Evolutionary conservation across 2,329 filamentous ascomycete species (phyloP).

Genomic region (Fusarium sp.): DNA sequence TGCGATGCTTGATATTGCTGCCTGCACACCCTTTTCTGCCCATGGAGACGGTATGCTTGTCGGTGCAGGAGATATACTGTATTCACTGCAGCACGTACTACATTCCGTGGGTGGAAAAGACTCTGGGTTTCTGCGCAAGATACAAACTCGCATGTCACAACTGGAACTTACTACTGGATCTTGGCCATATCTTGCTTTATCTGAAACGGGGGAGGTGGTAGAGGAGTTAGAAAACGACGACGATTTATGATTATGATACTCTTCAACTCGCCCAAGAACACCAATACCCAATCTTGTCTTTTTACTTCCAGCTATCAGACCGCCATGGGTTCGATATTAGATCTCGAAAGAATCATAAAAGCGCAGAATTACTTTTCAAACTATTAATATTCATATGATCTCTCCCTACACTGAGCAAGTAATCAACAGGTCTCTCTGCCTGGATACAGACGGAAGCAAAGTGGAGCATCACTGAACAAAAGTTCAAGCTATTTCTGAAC

Average conservation of each 20-base stretch:
- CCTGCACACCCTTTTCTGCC: constrained; percentile 29
- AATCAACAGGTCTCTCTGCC: not conserved
- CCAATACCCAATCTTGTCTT: not conserved
- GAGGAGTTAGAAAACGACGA: constrained; percentile 11
- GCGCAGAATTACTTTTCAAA: too few relatives aligned
- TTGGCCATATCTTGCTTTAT: constrained; percentile 26
- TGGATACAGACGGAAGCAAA: not conserved
- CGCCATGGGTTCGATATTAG: fast-evolving
- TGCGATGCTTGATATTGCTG: constrained; percentile 41
- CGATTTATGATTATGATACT: not conserved
- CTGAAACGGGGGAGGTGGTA: not conserved
- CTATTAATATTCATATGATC: too few relatives aligned
- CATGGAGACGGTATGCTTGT: constrained; percentile 41
- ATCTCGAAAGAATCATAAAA: not conserved
- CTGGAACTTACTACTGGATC: constrained; percentile 27
- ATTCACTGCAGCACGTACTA: constrained; percentile 38
- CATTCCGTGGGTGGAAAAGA: constrained; percentile 40
- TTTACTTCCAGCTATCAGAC: fast-evolving
- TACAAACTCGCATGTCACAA: constrained; percentile 37
- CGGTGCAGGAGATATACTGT: constrained; percentile 40
- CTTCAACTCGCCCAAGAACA: not conserved
- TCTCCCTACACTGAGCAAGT: too few relatives aligned
- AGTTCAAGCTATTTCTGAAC: too few relatives aligned
- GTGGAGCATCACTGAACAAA: too few relatives aligned
- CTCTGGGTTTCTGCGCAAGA: constrained; percentile 33